A percentile compares a stretch with the other conserved stretches of the same genome.
phyloP scores from a whole-genome alignment of 495 filamentous ascomycete species.

The Neurospora terricola region DNA sequence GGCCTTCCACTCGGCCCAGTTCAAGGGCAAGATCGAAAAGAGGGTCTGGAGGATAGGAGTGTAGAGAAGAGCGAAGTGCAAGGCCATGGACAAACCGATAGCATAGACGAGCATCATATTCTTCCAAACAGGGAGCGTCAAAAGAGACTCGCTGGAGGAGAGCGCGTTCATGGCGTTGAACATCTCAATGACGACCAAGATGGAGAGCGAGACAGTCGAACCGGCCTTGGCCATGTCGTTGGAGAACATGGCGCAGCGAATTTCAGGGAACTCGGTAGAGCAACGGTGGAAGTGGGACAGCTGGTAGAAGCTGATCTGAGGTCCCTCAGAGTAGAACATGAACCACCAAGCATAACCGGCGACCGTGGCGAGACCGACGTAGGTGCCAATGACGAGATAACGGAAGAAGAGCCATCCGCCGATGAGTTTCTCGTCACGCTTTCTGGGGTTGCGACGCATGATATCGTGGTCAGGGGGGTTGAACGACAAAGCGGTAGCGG shows the following conservation, averaged over 20 bases:
- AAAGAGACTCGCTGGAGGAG: conserved; percentile 85
- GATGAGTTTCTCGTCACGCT: conserved; percentile 85
- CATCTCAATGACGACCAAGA: conserved; percentile 98
- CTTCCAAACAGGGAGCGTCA: conserved; percentile 88
- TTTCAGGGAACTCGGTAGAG: conserved; percentile 73
- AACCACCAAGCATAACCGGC: conserved; percentile 99
- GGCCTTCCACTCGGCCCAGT: conserved; percentile 87
- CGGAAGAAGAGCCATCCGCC: conserved; percentile 95
- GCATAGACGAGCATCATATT: conserved; percentile 98
- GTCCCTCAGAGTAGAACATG: conserved; percentile 87
- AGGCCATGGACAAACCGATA: conserved; percentile 84
- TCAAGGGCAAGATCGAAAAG: conserved; percentile 85
- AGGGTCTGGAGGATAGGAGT: conserved; percentile 78
- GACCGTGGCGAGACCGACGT: conserved; percentile 91
- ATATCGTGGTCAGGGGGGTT: conserved; percentile 96
- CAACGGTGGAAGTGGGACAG: conserved; percentile 92
- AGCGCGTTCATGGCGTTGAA: conserved; percentile 99
- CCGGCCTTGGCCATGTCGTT: conserved; percentile 85
- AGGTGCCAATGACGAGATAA: conserved; percentile 91
- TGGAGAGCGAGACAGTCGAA: conserved; percentile 86
- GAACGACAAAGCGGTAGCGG: conserved; percentile 93
- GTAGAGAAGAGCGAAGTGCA: conserved; percentile 93
- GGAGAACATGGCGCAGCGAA: conserved; percentile 90
- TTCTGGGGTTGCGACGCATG: conserved; percentile 83
- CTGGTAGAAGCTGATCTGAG: conserved; percentile 88